Base-by-base conservation (phyloP, 75 land plant species). In the Pinus taeda region DNA sequence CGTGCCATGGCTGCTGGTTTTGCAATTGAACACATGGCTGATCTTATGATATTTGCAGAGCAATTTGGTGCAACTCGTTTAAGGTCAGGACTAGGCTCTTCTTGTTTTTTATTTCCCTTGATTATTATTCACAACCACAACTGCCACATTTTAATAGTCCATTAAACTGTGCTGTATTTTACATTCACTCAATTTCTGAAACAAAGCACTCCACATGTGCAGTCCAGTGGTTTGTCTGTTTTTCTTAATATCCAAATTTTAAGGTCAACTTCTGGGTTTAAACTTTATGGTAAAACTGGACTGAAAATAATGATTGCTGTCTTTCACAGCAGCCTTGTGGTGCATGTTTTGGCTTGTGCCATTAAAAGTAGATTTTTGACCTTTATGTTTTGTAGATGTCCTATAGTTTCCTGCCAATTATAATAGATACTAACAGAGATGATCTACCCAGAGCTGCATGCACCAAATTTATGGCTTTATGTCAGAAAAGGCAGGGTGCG, bases 1-100 rank as follows among this genome's bases (percentile, higher is more conserved):
- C 74, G 77, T 55, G 88, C 94, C 81, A 77, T 60, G 61, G 92
- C 84, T 26, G 73, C 75, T 20, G 82, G 67, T n/a, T 93, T 81
- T 37, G 80, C 76, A 5, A 15, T 57, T 49, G 59, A 83, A 74
- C 76, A 91, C 24, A 78, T 86, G 30, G 49, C 71, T 14, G 77
- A 89, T 81, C 37, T 93, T 22, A 75, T 71, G 15, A 73, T 80
- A 45, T 88, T 91, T 83, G 78, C 83, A 73, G 61, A 83, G 56
- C 80, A 80, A 84, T 64, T 72, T 91, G 49, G 82, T 80, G 93
- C 87, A 76, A 60, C 26, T 30, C 37, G 71, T 8, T 75, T 75
- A 13, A 75, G 49, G 56, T 73, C 29, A 53, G 56, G 70, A 42
- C 45, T 66, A 37, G 37, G 42, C 22, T 22, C 64, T 66, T 22